Conservation (phyloP, 768 basidiomycete genomes). For the Lactarius psammicola region DNA sequence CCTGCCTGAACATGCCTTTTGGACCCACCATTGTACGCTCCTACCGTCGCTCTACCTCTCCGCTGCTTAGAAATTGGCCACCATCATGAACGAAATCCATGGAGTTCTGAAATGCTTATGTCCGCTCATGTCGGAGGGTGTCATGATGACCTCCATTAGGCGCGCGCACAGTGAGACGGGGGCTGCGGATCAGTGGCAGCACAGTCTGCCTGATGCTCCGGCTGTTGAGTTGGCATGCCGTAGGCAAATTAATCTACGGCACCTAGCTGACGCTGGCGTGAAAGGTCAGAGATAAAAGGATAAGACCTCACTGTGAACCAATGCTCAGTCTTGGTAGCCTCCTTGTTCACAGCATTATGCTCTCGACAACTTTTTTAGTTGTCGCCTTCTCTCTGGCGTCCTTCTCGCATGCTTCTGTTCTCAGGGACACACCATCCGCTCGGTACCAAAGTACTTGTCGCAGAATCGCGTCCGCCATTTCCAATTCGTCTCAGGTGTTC, state of each 20-base stretch:
- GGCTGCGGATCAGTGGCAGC: background rate
- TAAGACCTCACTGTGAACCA: background rate
- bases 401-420: background rate
- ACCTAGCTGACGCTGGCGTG: background rate
- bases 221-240: background rate
- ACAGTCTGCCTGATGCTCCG: background rate
- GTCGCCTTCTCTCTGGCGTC: background rate
- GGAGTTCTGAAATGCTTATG: background rate
- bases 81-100: background rate
- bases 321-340: background rate
- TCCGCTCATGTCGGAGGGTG: background rate
- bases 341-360: background rate
- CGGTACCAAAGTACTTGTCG: background rate
- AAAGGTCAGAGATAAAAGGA: background rate
- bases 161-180: background rate
- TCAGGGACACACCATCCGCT: constrained; percentile 1
- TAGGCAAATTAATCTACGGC: background rate
- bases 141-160: background rate
- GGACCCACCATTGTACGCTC: background rate
- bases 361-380: background rate
- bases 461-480: background rate
- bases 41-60: background rate
- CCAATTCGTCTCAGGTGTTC: constrained; percentile 1
- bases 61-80: background rate
- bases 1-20: background rate